These are phyloP conservation scores for Xylaria sp. DNA, from an alignment of 2,329 filamentous ascomycete genomes.

Conservation along the genomic window DNA sequence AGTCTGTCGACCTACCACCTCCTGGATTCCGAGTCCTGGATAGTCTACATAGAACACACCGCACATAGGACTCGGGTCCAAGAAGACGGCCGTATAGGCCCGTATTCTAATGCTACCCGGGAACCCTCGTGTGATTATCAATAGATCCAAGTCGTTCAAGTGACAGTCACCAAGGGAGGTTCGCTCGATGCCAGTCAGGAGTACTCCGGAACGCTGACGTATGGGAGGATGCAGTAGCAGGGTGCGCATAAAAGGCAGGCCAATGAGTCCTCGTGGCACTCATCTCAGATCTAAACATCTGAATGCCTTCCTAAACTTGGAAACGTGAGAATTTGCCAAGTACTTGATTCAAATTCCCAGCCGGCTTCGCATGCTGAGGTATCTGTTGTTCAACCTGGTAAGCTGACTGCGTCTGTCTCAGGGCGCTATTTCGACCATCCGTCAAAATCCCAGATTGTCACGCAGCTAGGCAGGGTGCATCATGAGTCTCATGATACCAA, in stretches of 20 bases:
- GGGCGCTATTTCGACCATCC: neutral
- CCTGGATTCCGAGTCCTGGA: too few species aligned
- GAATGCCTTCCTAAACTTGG: too few species aligned
- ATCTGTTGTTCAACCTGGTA: neutral
- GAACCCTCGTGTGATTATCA: neutral
- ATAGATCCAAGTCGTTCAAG: neutral
- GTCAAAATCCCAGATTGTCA: neutral
- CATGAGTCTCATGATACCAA: too few species aligned
- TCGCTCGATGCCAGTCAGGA: neutral
- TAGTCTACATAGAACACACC: too few species aligned
- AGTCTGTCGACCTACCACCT: too few species aligned
- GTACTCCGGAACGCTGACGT: neutral
- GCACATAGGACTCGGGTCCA: neutral
- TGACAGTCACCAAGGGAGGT: neutral
- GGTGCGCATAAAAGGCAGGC: too few species aligned
- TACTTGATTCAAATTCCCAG: neutral
- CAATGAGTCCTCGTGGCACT: too few species aligned
- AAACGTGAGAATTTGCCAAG: neutral
- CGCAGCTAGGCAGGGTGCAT: neutral
- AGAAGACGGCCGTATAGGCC: neutral
- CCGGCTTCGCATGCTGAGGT: too few species aligned
- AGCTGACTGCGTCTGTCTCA: neutral
- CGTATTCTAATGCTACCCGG: neutral
- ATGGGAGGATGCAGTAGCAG: too few species aligned
- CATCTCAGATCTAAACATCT: too few species aligned